Conservation (phyloP, 352 stramenopile genomes). For the Phytophthora litchii region DNA sequence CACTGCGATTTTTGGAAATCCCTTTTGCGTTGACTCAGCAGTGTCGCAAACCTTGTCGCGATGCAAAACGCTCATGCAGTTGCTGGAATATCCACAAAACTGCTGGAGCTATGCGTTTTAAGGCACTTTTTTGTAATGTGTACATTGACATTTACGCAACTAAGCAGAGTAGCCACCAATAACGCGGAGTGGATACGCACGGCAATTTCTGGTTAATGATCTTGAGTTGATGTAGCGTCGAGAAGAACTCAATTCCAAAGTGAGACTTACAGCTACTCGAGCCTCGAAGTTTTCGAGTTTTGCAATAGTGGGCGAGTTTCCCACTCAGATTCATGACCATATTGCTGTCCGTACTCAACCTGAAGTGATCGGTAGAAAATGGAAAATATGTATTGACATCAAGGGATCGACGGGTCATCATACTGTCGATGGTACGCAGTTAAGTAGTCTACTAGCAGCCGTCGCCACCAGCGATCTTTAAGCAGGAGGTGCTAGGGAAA, state of each 20-base stretch:
- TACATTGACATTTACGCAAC: no score
- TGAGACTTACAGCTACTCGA: no score
- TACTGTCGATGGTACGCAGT: not conserved
- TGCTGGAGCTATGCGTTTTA: no score
- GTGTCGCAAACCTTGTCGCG: constrained; percentile 13
- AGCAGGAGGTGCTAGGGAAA: constrained; percentile 47
- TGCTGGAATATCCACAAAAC: not conserved
- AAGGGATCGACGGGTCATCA: not conserved
- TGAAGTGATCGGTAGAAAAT: not conserved
- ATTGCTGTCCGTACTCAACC: constrained; percentile 7
- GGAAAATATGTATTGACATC: constrained; percentile 18
- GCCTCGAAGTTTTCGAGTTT: not conserved
- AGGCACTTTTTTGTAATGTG: no score
- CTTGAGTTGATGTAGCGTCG: not conserved
- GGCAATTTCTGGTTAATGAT: not conserved
- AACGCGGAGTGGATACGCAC: not conserved
- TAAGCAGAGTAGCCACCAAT: not conserved
- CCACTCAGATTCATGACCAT: no score
- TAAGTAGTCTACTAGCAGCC: constrained; percentile 36
- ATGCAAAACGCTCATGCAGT: constrained; percentile 3
- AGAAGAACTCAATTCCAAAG: not conserved
- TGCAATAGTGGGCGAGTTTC: no score
- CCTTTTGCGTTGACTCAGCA: constrained; percentile 8
- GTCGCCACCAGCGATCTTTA: constrained; percentile 46
- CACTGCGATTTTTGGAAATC: constrained; percentile 15